A percentile compares a stretch with the other conserved stretches of the same genome.
Evolutionary conservation across 2,329 filamentous ascomycete genomes (phyloP).

Genomic region (Talaromyces sp.): DNA sequence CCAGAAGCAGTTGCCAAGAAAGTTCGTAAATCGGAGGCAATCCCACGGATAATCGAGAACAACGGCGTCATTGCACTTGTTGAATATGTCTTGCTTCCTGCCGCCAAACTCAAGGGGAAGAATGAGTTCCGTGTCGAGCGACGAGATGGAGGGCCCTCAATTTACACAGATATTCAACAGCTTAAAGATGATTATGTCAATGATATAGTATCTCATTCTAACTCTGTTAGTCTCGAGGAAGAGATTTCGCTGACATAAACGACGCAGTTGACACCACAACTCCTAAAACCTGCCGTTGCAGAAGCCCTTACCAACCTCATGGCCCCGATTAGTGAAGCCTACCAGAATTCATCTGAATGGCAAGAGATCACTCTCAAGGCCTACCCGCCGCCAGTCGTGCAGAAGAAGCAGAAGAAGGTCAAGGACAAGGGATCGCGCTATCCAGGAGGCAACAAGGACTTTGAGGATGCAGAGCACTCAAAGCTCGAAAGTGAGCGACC

Average conservation of each 20-base stretch:
- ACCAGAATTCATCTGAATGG: conserved; percentile 70
- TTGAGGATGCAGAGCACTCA: not conserved
- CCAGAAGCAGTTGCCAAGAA: conserved; percentile 74
- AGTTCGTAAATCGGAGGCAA: conserved; percentile 77
- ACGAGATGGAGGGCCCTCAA: conserved; percentile 64
- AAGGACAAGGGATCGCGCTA: conserved; percentile 71
- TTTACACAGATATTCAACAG: conserved; percentile 72
- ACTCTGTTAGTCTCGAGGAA: not conserved
- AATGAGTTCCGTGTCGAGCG: conserved; percentile 65
- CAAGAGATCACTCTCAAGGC: conserved; percentile 71
- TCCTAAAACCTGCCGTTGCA: conserved; percentile 79
- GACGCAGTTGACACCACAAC: conserved; percentile 73
- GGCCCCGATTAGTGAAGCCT: conserved; percentile 72
- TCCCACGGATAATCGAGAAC: conserved; percentile 70
- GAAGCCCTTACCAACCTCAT: conserved; percentile 70
- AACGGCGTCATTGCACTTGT: conserved; percentile 86
- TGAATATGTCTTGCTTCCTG: conserved; percentile 80
- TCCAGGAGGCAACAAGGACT: conserved; percentile 36
- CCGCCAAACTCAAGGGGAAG: conserved; percentile 45
- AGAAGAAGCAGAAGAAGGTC: conserved; percentile 69
- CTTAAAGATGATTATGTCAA: conserved; percentile 75
- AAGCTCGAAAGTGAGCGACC: not conserved
- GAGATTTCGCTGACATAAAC: not conserved
- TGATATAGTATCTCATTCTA: conserved; percentile 61
- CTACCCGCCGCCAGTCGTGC: conserved; percentile 66